A percentile compares a stretch with the other conserved stretches of the same genome.
These are phyloP conservation scores for Celoporthe dispersa DNA, from an alignment of 2,329 filamentous ascomycete species.

Conservation along the genomic window DNA sequence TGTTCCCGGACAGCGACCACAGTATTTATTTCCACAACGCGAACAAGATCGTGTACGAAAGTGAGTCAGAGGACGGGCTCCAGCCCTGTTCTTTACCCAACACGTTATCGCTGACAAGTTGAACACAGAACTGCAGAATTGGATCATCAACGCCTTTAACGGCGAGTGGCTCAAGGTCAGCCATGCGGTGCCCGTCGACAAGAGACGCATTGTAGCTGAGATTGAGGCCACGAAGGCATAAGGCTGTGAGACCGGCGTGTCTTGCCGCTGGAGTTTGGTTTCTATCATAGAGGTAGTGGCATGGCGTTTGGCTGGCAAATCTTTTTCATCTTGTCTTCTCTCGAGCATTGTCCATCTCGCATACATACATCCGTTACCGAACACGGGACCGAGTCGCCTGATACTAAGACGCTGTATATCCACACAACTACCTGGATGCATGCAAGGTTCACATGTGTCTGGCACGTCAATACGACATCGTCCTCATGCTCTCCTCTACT, in stretches of 20 bases:
- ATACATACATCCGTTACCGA: not conserved
- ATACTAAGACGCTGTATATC: not conserved
- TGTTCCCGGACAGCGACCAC: constrained; percentile 96
- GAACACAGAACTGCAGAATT: constrained; percentile 73
- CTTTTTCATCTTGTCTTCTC: not conserved
- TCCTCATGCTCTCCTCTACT: not conserved
- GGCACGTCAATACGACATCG: not conserved
- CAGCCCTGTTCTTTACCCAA: too few relatives aligned
- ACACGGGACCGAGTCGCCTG: not conserved
- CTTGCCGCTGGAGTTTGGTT: constrained; percentile 6
- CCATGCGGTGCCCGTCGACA: constrained; percentile 51
- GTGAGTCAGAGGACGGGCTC: constrained; percentile 58
- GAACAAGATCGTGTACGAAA: constrained; percentile 88
- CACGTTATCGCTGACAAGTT: constrained; percentile 2
- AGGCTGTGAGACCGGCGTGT: not conserved
- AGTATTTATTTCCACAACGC: constrained; percentile 94
- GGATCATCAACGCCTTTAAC: constrained; percentile 97
- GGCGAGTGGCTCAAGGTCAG: constrained; percentile 80
- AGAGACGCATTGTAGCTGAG: constrained; percentile 5
- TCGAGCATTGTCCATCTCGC: not conserved
- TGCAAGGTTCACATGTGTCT: not conserved
- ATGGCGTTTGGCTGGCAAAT: constrained; percentile 15
- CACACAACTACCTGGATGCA: not conserved
- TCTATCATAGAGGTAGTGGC: not conserved
- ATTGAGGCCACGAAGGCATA: not conserved